These are phyloP conservation scores for Diospyros kaki DNA, from an alignment of 148 eudicot species.

Conservation along the genomic window DNA sequence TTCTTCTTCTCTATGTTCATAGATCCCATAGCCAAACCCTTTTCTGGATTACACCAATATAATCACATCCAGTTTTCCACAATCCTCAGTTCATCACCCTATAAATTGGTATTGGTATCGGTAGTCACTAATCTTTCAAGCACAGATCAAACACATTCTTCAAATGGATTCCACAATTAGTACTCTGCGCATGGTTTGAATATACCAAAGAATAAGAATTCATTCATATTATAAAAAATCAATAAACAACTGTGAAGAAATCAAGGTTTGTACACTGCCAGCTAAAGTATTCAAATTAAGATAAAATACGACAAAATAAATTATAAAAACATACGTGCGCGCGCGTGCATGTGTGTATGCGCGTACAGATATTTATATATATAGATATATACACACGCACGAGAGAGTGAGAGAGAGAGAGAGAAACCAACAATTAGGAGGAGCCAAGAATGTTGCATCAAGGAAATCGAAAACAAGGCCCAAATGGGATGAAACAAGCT, in stretches of 20 bases:
- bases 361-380: too few relatives aligned
- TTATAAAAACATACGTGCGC: too few relatives aligned
- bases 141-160: neutral
- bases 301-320: neutral
- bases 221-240: neutral
- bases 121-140: constrained; percentile 2
- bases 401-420: too few relatives aligned
- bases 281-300: neutral
- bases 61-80: constrained; percentile 1
- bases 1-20: constrained; percentile 59
- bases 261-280: constrained; percentile 8
- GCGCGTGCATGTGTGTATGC: too few relatives aligned
- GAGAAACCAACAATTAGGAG: too few relatives aligned
- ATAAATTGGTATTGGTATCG: neutral
- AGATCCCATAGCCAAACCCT: constrained; percentile 31
- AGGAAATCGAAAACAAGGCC: neutral
- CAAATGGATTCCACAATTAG: neutral
- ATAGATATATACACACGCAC: too few relatives aligned
- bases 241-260: neutral
- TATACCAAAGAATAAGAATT: neutral
- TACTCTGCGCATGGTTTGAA: constrained; percentile 4
- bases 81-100: neutral
- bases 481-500: neutral
- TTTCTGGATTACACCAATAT: constrained; percentile 12
- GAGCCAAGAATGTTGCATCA: too few relatives aligned